Percentiles rank a stretch among this genome's conserved stretches.
These are phyloP conservation scores for Pythium vanterpoolii DNA, from an alignment of 352 stramenopile genomes.

Conservation along the genomic window DNA sequence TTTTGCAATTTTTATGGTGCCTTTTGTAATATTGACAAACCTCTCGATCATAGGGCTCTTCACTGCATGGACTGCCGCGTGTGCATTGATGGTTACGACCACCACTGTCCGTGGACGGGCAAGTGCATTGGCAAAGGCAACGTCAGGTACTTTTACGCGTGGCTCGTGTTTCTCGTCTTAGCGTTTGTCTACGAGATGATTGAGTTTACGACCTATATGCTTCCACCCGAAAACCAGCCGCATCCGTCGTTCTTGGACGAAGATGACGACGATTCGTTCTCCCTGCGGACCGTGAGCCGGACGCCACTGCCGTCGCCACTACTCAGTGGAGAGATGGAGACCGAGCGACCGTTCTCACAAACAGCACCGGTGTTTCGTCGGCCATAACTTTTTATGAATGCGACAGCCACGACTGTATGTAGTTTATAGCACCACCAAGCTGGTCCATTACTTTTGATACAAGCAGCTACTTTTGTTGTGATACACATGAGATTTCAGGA, in stretches of 20 bases:
- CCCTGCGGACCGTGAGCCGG: background rate
- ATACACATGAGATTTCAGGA: too few species aligned
- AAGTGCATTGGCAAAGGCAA: conserved; percentile 88
- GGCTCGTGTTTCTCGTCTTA: conserved; percentile 82
- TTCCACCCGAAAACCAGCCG: conserved; percentile 53
- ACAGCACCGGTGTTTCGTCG: background rate
- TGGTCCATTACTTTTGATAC: too few species aligned
- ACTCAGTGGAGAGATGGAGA: background rate
- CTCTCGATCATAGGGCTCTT: conserved; percentile 36
- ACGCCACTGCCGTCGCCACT: background rate
- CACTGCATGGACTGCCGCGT: conserved; percentile 88
- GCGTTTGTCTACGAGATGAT: conserved; percentile 88
- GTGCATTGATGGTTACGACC: conserved; percentile 87
- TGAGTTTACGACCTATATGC: conserved; percentile 82
- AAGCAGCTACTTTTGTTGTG: too few species aligned
- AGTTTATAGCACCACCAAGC: too few species aligned
- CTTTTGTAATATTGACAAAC: background rate
- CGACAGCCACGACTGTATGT: too few species aligned
- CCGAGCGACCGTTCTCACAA: background rate
- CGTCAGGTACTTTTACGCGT: conserved; percentile 80
- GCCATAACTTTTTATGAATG: too few species aligned
- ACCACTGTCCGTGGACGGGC: conserved; percentile 91
- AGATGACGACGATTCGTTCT: conserved; percentile 23
- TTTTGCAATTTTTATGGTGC: conserved; percentile 3
- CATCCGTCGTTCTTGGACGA: conserved; percentile 4